These are phyloP conservation scores for Pharus latifolius DNA, from an alignment of 176 grass and related monocot genomes.

Conservation along the genomic window DNA sequence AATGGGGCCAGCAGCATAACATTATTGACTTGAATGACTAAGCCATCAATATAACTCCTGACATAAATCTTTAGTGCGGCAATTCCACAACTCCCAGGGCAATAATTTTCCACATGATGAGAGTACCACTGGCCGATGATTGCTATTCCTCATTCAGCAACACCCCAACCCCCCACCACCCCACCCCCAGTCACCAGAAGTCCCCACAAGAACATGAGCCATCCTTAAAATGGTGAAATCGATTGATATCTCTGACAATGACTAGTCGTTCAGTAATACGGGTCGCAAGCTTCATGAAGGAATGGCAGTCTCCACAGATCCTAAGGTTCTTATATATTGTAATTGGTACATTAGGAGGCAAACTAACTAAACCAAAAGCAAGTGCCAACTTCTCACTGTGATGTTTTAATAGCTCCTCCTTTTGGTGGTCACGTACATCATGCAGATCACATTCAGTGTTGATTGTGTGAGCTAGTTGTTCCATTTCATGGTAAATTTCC, in stretches of 20 bases:
- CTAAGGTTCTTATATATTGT: slow-evolving; percentile 18
- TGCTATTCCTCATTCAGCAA: slow-evolving; percentile 15
- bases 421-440: background rate
- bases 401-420: slow-evolving; percentile 4
- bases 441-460: slow-evolving; percentile 6
- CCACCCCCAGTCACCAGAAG: slow-evolving; percentile 30
- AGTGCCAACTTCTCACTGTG: slow-evolving; percentile 7
- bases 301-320: slow-evolving; percentile 23
- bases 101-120: slow-evolving; percentile 51
- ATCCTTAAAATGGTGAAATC: slow-evolving; percentile 48
- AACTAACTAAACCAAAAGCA: slow-evolving; percentile 17
- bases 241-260: slow-evolving; percentile 22
- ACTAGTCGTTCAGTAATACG: slow-evolving; percentile 10
- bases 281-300: slow-evolving; percentile 14
- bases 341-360: slow-evolving; percentile 8
- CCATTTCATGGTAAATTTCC: background rate
- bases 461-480: background rate
- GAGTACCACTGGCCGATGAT: slow-evolving; percentile 17
- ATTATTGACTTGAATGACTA: slow-evolving; percentile 40
- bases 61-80: slow-evolving; percentile 39
- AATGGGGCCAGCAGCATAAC: slow-evolving; percentile 28
- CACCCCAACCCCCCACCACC: no score
- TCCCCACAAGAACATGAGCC: slow-evolving; percentile 48
- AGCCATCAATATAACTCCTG: slow-evolving; percentile 24
- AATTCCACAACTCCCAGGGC: slow-evolving; percentile 25